Conservation (phyloP, 129 eudicot genomes). For the Centrapalus pauciflorus region DNA sequence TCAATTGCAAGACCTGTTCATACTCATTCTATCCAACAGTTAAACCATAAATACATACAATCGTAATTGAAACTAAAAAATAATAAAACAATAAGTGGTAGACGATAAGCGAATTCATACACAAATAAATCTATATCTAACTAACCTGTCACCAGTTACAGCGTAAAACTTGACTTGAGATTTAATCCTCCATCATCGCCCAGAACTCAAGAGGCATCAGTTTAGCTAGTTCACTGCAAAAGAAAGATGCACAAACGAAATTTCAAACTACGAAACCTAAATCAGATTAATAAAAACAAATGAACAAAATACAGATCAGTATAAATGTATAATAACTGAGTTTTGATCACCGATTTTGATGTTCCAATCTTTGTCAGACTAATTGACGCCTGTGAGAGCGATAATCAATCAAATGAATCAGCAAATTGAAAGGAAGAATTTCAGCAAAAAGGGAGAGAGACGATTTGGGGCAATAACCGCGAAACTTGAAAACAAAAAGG, state of each 20-base stretch:
- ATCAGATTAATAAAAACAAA: neutral
- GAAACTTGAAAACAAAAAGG: slow-evolving; percentile 51
- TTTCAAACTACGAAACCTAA: slow-evolving; percentile 15
- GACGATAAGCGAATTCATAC: slow-evolving; percentile 1
- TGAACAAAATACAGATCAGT: slow-evolving; percentile 12
- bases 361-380: slow-evolving; percentile 16
- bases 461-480: slow-evolving; percentile 54
- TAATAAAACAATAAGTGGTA: neutral
- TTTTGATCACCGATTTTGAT: slow-evolving; percentile 29
- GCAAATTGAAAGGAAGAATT: neutral
- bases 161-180: slow-evolving; percentile 7
- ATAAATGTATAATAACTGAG: slow-evolving; percentile 2
- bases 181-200: neutral
- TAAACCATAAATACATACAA: neutral
- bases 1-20: slow-evolving; percentile 18
- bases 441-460: slow-evolving; percentile 16
- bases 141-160: slow-evolving; percentile 1
- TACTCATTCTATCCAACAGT: neutral
- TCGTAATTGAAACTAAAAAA: neutral
- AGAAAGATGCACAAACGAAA: slow-evolving; percentile 1
- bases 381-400: neutral
- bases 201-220: neutral
- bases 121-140: neutral
- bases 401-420: slow-evolving; percentile 19
- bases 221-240: slow-evolving; percentile 17